phyloP scores from a whole-genome alignment of 2,329 filamentous ascomycete species.

The Curvularia verruculosa region DNA sequence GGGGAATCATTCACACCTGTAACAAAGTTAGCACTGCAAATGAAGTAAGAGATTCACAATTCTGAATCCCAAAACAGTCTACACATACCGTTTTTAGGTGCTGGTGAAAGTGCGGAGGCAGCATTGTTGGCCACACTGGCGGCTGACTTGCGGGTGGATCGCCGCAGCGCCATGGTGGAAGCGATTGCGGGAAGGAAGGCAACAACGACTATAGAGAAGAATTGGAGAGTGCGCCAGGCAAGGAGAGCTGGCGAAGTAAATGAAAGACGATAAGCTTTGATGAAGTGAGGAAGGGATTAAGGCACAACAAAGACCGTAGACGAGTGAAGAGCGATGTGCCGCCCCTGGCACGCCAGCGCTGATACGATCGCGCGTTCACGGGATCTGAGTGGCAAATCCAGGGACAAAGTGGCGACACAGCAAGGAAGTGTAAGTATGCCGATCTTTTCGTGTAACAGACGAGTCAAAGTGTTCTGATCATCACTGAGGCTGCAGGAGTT shows the following conservation, averaged over 20 bases:
- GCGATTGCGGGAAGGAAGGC: slow-evolving; percentile 4
- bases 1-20: slow-evolving; percentile 14
- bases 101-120: slow-evolving; percentile 10
- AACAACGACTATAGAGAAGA: background rate
- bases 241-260: background rate
- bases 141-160: slow-evolving; percentile 34
- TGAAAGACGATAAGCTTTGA: slow-evolving; percentile 8
- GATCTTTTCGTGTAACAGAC: slow-evolving; percentile 1
- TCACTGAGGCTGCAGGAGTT: background rate
- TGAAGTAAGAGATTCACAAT: background rate
- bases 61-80: background rate
- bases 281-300: slow-evolving; percentile 16
- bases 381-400: slow-evolving; percentile 35
- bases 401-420: slow-evolving; percentile 5
- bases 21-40: slow-evolving; percentile 4
- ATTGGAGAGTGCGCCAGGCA: slow-evolving; percentile 1
- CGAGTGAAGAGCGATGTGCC: slow-evolving; percentile 29
- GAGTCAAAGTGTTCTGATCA: background rate
- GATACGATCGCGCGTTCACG: slow-evolving; percentile 35
- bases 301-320: slow-evolving; percentile 17
- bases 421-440: slow-evolving; percentile 1
- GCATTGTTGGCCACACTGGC: slow-evolving; percentile 13
- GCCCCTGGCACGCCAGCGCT: slow-evolving; percentile 31
- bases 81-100: slow-evolving; percentile 11
- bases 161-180: slow-evolving; percentile 32